Base-by-base conservation (phyloP, 129 eudicot species). In the Centrapalus pauciflorus region DNA sequence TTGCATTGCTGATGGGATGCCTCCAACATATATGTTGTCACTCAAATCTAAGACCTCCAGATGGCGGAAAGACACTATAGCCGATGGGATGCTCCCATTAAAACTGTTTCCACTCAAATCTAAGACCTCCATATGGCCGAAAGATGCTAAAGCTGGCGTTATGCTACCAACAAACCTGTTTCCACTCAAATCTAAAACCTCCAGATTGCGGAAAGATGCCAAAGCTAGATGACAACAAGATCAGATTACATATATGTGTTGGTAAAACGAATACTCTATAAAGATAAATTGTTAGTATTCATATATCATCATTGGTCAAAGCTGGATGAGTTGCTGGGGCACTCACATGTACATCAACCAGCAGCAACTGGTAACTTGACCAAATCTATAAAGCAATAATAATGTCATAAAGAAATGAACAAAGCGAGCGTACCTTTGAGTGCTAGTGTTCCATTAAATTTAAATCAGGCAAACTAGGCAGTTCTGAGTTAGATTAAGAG, bases 381-480 rank as follows among this genome's bases (percentile, higher is more conserved):
- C 24, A 45, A 45, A n/a, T 45, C 11, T 45, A 4, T 4, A 45
- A 16, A 43, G 5, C 23, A 45, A 45, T 17, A 45, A 16, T 3
- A 4, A 5, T 16, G 23, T 45, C 6, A 1, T 16, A 45, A 14
- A 6, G 8, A 3, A 65, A 21, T 11, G 17, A 20, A 10, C 8
- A n/a, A 34, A 33, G 14, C 1, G 13, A 2, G 23, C 48, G 17
- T 30, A 66, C 71, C 59, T 29, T 66, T 46, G 20, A 66, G 19
- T 11, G 71, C 46, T 10, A 66, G 40, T 48, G 71, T 48, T 46
- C 71, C 71, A 28, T 20, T 48, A 21, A 66, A 66, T 45, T 17
- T 45, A 65, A 48, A 21, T 48, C 1, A 48, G 30, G 59, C 43
- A 65, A 12, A 3, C 17, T 33, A 17, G 56, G 27, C 11, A 65